These are phyloP conservation scores for Paramecium octaurelia DNA, from an alignment of 73 alveolate species.

Conservation along the genomic window DNA sequence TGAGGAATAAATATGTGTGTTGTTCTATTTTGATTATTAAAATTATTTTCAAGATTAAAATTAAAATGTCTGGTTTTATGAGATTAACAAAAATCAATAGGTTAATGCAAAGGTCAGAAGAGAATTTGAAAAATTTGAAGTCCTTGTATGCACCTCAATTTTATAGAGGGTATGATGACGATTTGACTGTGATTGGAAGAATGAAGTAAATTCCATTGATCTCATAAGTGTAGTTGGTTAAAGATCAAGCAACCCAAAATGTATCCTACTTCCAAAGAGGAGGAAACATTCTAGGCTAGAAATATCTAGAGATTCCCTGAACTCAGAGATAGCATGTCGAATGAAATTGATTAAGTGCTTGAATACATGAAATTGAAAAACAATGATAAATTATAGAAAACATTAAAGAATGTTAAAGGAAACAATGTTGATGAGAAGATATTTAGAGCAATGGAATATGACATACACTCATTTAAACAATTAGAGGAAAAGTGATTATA, in stretches of 20 bases:
- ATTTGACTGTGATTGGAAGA: not conserved
- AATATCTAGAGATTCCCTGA: not conserved
- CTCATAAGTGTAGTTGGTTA: not conserved
- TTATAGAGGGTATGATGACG: not conserved
- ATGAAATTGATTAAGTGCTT: not conserved
- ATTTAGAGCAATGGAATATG: conserved; percentile 12
- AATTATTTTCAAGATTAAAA: not conserved
- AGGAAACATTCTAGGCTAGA: not conserved
- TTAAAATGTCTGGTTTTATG: not conserved
- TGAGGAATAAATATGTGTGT: not conserved
- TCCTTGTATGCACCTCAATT: not conserved
- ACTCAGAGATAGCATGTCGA: not conserved
- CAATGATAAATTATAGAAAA: not conserved
- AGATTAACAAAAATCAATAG: not conserved
- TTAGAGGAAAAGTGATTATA: not conserved
- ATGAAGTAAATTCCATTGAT: not conserved
- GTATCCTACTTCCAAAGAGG: not conserved
- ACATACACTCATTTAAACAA: not conserved
- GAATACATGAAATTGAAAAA: not conserved
- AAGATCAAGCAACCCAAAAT: not conserved
- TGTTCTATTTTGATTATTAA: not conserved
- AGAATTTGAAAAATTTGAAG: not conserved
- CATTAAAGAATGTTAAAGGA: conserved; percentile 7
- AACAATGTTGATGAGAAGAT: conserved; percentile 4
- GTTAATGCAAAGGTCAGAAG: not conserved